phyloP scores from a whole-genome alignment of 1,139 yeast species.

The Groenewaldozyma auringiensis region DNA sequence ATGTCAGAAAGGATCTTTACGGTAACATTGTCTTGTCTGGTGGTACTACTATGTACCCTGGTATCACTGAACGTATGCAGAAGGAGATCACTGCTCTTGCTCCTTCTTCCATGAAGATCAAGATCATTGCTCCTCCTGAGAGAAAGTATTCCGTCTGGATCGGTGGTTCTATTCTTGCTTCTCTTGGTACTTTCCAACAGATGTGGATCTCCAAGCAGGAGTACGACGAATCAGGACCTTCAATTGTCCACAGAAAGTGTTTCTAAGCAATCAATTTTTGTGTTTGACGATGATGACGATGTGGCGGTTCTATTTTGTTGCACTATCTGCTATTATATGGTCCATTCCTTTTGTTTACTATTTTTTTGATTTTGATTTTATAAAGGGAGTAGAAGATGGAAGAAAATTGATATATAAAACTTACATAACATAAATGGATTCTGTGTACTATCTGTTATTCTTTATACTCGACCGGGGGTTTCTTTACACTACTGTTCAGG shows the following conservation, averaged over 20 bases:
- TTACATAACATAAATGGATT: neutral
- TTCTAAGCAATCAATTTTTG: constrained; percentile 49
- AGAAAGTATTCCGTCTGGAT: constrained; percentile 99
- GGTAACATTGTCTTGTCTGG: constrained; percentile 99
- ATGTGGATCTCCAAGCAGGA: constrained; percentile 92
- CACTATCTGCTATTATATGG: neutral
- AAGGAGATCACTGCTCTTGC: constrained; percentile 99
- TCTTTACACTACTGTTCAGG: no score
- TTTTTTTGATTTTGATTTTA: neutral
- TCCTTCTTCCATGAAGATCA: constrained; percentile 99
- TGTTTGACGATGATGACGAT: neutral
- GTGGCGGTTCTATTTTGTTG: neutral
- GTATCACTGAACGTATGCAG: constrained; percentile 99
- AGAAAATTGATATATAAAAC: neutral
- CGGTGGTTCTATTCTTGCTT: constrained; percentile 99
- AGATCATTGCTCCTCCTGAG: constrained; percentile 99
- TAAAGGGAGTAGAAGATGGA: neutral
- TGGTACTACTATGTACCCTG: constrained; percentile 99
- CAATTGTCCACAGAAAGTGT: constrained; percentile 99
- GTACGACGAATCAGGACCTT: constrained; percentile 99
- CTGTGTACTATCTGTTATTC: neutral
- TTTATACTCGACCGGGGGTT: no score
- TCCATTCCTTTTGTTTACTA: neutral
- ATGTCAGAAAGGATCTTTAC: constrained; percentile 97
- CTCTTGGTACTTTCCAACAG: constrained; percentile 96